A percentile compares a stretch with the other conserved stretches of the same genome.
Conservation (phyloP, 2,329 filamentous ascomycete genomes). For the Exophiala sideris region DNA sequence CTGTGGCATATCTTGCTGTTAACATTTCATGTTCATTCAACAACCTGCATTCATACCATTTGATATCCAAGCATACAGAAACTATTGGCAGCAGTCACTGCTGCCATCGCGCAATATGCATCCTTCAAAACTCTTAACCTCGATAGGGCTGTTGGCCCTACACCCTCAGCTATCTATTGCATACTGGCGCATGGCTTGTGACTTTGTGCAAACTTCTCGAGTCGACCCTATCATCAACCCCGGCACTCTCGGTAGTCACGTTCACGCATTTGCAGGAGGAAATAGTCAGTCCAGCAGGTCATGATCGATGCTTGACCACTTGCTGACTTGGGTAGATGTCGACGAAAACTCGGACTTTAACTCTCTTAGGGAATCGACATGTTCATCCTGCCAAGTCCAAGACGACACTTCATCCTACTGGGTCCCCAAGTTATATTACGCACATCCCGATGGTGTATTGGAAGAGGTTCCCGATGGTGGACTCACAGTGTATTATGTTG, state of each 20-base stretch:
- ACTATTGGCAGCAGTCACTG: neutral
- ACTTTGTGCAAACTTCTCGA: conserved; percentile 59
- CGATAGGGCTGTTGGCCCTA: conserved; percentile 12
- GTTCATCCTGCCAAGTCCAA: conserved; percentile 80
- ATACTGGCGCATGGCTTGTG: conserved; percentile 89
- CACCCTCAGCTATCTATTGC: conserved; percentile 40
- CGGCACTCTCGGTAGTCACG: conserved; percentile 60
- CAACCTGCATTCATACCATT: too few species aligned
- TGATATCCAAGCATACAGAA: neutral
- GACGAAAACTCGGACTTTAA: conserved; percentile 53
- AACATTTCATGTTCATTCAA: too few species aligned
- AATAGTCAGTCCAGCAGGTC: conserved; percentile 56
- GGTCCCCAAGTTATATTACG: conserved; percentile 75
- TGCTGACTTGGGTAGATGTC: conserved; percentile 56
- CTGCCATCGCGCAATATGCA: conserved; percentile 12
- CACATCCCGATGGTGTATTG: conserved; percentile 58
- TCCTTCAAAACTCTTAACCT: neutral
- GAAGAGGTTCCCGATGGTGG: conserved; percentile 45
- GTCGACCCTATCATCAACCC: conserved; percentile 68
- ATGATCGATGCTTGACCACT: neutral
- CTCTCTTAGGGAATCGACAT: conserved; percentile 60
- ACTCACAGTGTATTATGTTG: conserved; percentile 34
- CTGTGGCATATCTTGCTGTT: too few species aligned
- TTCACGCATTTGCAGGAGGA: conserved; percentile 73
- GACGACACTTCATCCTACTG: conserved; percentile 89